A percentile compares a stretch with the other conserved stretches of the same genome.
These are phyloP conservation scores for Micractinium conductrix DNA, from an alignment of 139 green algal species.

Conservation along the genomic window DNA sequence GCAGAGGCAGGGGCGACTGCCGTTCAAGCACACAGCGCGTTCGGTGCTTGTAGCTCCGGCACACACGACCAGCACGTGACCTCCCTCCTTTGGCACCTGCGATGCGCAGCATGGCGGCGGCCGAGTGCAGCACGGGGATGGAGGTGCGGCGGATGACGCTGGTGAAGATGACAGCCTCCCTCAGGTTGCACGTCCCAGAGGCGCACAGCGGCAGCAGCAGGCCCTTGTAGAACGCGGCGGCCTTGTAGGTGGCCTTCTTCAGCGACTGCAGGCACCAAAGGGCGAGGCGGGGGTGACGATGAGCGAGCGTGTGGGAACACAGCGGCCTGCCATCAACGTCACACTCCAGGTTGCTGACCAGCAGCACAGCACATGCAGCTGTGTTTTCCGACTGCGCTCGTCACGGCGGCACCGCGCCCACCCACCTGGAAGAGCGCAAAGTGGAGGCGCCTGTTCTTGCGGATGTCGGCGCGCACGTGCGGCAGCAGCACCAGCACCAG, in stretches of 20 bases:
- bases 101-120: slow-evolving; percentile 90
- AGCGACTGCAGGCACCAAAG: slow-evolving; percentile 58
- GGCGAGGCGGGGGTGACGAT: slow-evolving; percentile 13
- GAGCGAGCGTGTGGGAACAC: not conserved
- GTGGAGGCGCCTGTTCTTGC: slow-evolving; percentile 87
- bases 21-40: too few species aligned
- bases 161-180: slow-evolving; percentile 96
- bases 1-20: too few species aligned
- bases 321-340: not conserved
- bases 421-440: slow-evolving; percentile 96
- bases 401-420: too few species aligned
- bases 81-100: slow-evolving; percentile 41
- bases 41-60: too few species aligned
- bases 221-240: slow-evolving; percentile 98
- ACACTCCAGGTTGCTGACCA: too few species aligned
- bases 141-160: slow-evolving; percentile 83
- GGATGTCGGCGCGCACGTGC: slow-evolving; percentile 88
- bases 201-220: slow-evolving; percentile 91
- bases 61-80: too few species aligned
- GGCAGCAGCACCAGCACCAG: slow-evolving; percentile 96
- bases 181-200: slow-evolving; percentile 83
- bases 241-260: slow-evolving; percentile 98
- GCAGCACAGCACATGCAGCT: too few species aligned
- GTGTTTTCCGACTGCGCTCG: too few species aligned
- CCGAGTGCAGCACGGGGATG: slow-evolving; percentile 93